Evolutionary conservation across 1,284 basidiomycete species (phyloP), one percentile per base, ranked within the genome.

Genomic region (Schizopora paradoxa): DNA sequence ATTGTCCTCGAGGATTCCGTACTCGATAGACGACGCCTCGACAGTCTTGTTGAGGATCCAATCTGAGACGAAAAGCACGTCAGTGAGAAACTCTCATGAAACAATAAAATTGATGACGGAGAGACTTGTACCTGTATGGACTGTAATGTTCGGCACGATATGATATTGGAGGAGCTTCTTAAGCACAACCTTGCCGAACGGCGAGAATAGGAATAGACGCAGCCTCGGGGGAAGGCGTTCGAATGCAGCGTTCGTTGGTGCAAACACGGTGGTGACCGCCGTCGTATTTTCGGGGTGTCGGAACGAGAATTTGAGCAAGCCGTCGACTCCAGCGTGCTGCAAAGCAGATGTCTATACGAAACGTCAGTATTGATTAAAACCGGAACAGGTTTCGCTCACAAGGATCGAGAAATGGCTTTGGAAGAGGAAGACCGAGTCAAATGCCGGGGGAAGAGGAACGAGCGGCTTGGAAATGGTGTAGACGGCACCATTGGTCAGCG

Each of bases 81-180:
- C 19, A 8, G 6, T 22, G 21, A 22, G 14, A 14, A 23, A 22
- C 18, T 22, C 19, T n/a, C 6, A 40, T 16, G 4, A 22, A 23
- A 11, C 2, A 23, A 40, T 8, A 18, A 16, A 8, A 36, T 11
- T 10, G 8, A 25, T 21, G 2, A 23, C 5, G 19, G 40, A 16
- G 57, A 66, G 61, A 18, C n/a, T 70, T 69, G 54, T 59, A 71
- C 73, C 80, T 32, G 75, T 73, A 52, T 77, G 72, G 13, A 85
- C 58, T 32, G 82, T 65, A 19, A 70, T 64, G 31, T 72, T 59
- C 2, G 83, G 83, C 4, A 85, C 66, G 47, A 80, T 70, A 62
- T 88, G 85, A 61, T 77, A 86, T 52, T 78, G 68, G 19, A 88
- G 59, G 11, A 87, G 57, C 63, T 85, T 86, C 56, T 65, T 72